Evolutionary conservation across 2,329 filamentous ascomycete genomes (phyloP), one percentile per base, ranked within the genome.

Genomic region (Chlorencoelia australis): DNA sequence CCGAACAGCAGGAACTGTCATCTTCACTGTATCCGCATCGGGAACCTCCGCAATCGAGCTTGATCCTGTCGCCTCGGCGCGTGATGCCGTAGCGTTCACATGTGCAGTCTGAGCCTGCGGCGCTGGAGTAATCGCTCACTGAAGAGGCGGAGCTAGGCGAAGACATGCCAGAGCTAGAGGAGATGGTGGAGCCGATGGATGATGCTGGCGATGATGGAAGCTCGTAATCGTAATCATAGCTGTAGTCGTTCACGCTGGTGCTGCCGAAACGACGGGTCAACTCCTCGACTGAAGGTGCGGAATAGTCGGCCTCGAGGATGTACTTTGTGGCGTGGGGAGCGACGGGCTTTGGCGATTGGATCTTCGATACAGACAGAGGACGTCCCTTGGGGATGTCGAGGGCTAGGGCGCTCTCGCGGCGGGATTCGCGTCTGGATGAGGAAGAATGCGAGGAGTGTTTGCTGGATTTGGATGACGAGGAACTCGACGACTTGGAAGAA

Each of bases 61-160:
- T 91, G 73, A 96, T 82, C 55, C 88, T 80, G 62, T 93, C 82
- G 57, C 88, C 87, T 61, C 81, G 79, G 65, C 87, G 83, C 47
- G 88, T 95, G 69, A 96, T 94, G 53, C 88, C 89, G 68, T 91
- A 95, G 66, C 88, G 84, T 63, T 95, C 86, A 67, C 89, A 96
- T 47, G 81, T 87, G 76, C 91, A 96, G 59, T 72, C 73, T 55
- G 73, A 79, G 64, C 76, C 78, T 55, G 82, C 71, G 44, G 82
- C 82, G 45, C 78, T 83, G 69, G 84, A 86, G 61, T 85, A 88
- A 51, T 79, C 82, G 37, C 81, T 79, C 50, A 82, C 69, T 42
- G 76, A 80, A 29, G 32, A 78, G 56, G 82, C 82, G 35, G 82
- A 86, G 62, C 71, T 71, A 45, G 82, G 82, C 44, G 79, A 83